Evolutionary conservation across 1,284 basidiomycete species (phyloP).

Genomic region (Marasmius sp.): DNA sequence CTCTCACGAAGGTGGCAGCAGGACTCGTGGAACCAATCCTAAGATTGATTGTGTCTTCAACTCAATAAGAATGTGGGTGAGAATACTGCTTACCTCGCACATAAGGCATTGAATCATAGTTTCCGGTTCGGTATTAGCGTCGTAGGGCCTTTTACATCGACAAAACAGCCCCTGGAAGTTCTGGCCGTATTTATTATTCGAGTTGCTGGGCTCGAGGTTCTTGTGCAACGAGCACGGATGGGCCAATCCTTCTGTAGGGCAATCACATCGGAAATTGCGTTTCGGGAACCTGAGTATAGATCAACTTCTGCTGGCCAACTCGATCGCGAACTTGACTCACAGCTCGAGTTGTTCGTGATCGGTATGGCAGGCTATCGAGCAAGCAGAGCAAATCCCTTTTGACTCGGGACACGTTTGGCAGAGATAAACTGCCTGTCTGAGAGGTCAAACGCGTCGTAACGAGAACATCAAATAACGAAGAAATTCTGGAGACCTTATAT

Average conservation of each 20-base stretch:
- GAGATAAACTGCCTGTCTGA: conserved; percentile 71
- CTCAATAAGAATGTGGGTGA: background rate
- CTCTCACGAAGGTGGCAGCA: conserved; percentile 75
- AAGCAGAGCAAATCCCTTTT: conserved; percentile 70
- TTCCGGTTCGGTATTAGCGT: conserved; percentile 68
- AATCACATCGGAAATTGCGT: conserved; percentile 77
- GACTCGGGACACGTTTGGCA: conserved; percentile 67
- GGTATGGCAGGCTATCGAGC: conserved; percentile 79
- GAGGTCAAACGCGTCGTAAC: conserved; percentile 1
- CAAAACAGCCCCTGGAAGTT: conserved; percentile 73
- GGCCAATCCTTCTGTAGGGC: conserved; percentile 61
- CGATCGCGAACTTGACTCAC: conserved; percentile 24
- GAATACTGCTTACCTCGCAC: conserved; percentile 62
- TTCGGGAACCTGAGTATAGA: conserved; percentile 63
- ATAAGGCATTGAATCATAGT: conserved; percentile 84
- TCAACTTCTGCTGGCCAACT: conserved; percentile 1
- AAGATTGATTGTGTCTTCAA: conserved; percentile 12
- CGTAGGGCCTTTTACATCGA: conserved; percentile 67
- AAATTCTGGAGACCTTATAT: conserved; percentile 40
- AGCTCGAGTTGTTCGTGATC: conserved; percentile 81
- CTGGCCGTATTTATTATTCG: conserved; percentile 61
- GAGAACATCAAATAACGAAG: background rate
- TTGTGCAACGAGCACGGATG: conserved; percentile 65
- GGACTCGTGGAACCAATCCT: conserved; percentile 89
- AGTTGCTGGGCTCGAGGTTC: conserved; percentile 51